Evolutionary conservation across 1,284 basidiomycete species (phyloP), one percentile per base, ranked within the genome.

Genomic region (Cutaneotrichosporon sp.): DNA sequence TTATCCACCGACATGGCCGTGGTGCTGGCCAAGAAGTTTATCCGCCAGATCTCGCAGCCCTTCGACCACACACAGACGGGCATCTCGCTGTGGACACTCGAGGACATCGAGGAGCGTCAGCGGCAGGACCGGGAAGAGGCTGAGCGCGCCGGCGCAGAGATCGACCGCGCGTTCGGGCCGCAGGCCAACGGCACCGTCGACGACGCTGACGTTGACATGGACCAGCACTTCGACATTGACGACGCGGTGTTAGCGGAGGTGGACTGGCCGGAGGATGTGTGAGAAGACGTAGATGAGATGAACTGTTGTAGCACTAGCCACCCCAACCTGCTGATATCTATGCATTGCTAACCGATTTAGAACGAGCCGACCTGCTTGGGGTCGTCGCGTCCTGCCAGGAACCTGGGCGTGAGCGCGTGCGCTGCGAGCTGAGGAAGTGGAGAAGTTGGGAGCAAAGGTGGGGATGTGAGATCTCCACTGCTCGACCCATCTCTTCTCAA

Each of bases 1-100:
- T 83, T 99, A 58, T 99, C 97, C 9, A 99, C 95, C 9, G 97
- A 99, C 78, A 98, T 99, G 92, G 95, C 95, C 9, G 83, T 99
- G 63, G 93, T 93, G 4, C 84, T 98, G 63, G 94, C 93, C 60
- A 97, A 98, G 81, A 83, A 94, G 52, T 99, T 99, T 81, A 95
- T 99, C 86, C 87, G 97, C 6, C 90, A 91, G 42, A 99, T 99
- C 77, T 97, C 95, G 10, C 97, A 99, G 80, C 95, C 94, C 69
- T 91, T 90, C 56, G 92, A 94, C 67, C 92, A 95, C 78, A 93
- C 93, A 67, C 89, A 95, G 81, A 97, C 94, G 8, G 94, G 95
- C 0, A 84, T 99, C 53, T 95, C 91, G 45, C 82, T 98, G 47
- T 99, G 97, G 97, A 94, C 92, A 10, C 60, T 80, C 58, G 79